phyloP scores from a whole-genome alignment of 2,329 filamentous ascomycete species.

The Penicillium aurantiogriseum region DNA sequence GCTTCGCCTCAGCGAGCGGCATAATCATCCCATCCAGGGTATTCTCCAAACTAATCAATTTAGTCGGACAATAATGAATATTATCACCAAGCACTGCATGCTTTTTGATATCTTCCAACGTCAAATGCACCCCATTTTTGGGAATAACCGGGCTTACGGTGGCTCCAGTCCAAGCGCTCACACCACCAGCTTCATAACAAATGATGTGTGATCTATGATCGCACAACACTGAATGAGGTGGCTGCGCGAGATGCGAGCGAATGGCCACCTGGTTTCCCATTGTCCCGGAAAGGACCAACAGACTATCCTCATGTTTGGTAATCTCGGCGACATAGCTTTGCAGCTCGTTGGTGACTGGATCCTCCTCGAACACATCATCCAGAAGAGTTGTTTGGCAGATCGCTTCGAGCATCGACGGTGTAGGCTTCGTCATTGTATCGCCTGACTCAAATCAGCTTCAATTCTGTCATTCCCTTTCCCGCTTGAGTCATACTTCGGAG shows the following conservation, averaged over 20 bases:
- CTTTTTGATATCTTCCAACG: conserved; percentile 70
- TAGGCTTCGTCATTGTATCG: conserved; percentile 74
- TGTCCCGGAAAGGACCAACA: conserved; percentile 84
- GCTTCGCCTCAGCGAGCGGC: conserved; percentile 68
- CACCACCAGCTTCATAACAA: conserved; percentile 63
- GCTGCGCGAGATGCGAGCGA: conserved; percentile 72
- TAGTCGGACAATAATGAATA: conserved; percentile 75
- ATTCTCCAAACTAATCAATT: conserved; percentile 80
- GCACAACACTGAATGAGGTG: conserved; percentile 76
- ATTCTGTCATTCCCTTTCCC: background rate
- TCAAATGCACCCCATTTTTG: conserved; percentile 69
- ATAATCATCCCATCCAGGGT: conserved; percentile 77
- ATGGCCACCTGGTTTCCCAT: conserved; percentile 92
- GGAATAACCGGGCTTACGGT: conserved; percentile 66
- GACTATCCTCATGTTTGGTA: conserved; percentile 70
- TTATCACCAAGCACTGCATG: conserved; percentile 63
- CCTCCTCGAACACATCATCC: conserved; percentile 82
- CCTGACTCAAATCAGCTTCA: conserved; percentile 39
- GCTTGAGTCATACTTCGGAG: conserved; percentile 47
- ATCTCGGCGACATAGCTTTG: conserved; percentile 72
- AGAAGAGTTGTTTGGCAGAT: conserved; percentile 71
- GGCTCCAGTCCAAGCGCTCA: conserved; percentile 70
- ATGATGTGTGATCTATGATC: conserved; percentile 78
- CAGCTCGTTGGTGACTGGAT: conserved; percentile 72
- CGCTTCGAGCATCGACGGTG: conserved; percentile 75